Base-by-base conservation (phyloP, 2,329 filamentous ascomycete species). In the Acrodontium crateriforme region DNA sequence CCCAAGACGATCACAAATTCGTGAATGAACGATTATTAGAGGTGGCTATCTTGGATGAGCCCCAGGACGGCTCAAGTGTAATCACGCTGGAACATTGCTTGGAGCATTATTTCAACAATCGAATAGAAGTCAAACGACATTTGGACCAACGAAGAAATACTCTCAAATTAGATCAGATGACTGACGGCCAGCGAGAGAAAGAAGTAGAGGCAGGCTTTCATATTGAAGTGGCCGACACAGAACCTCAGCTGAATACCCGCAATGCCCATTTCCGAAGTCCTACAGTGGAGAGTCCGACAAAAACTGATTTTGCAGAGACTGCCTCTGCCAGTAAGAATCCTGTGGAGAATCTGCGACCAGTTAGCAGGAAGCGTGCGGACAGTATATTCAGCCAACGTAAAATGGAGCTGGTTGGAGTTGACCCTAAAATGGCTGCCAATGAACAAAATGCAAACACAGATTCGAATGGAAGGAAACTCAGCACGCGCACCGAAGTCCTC, bases 31-130 rank as follows among this genome's bases (percentile, higher is more conserved):
- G 89, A 29, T 59, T 94, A 13, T 63, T 98, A 5, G 89, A 95
- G 46, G 71, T 98, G 21, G 85, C 84, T 1, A 80, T 98, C n/a
- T 81, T 83, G 0, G 65, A 75, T 1, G 75, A 81, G 27, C 67
- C 74, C 5, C 47, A 56, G 5, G 71, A 79, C 24, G 75, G 74
- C 14, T 73, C 72, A 33, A 30, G 30, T 23, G 43, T 42, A 12
- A 67, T 94, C 36, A 84, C 77, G 16, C 59, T 98, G 12, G 89
- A 95, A 54, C 80, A 91, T 40, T 95, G 87, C 43, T 58, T 98
- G 11, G 85, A 94, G 50, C 75, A 78, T 29, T 95, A 94, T 47
- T 95, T 95, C 65, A 94, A 95, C 54, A 85, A 85, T 32, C 70
- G 74, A 31, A 83, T 98, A 29, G 84, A 94, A 45, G 84, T 98